Evolutionary conservation across 345 rosid genomes (phyloP), one percentile per base, ranked within the genome.

Genomic region (Arabidopsis suecica): DNA sequence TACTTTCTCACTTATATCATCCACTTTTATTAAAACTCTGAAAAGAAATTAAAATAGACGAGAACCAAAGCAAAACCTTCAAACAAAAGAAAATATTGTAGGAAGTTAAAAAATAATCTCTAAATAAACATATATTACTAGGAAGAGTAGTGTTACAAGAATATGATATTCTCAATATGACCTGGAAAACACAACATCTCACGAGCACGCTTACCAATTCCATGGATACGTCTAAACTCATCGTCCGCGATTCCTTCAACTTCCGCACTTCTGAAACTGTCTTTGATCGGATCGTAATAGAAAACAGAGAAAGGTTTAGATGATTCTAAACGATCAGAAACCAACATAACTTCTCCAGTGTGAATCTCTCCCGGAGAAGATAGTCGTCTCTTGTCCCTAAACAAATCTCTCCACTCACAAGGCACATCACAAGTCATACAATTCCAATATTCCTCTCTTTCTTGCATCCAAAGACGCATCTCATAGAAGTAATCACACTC

Each of bases 81-180:
- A 28, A 28, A 28, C 30, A 28, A 28, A 28, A 28, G 30, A 28
- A 28, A 3, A 1, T 28, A 28, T 28, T 28, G 30, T 28, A 28
- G 30, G 30, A 28, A 28, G 30, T 28, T 28, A 28, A 28, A 28
- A 28, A 28, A 2, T 28, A 28, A 28, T 28, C 32, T 28, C 32
- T 28, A 28, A 28, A 28, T 28, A 28, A 28, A 28, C 32, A 28
- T 28, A 28, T 20, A 28, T 28, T 28, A 28, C 32, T 28, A 28
- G 32, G 32, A 28, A 28, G 32, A 28, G 4, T 28, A 28, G 32
- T 28, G 32, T 28, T 28, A 28, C 32, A 54, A 68, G 16, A 3
- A 68, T 25, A 6, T 40, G 16, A 68, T 32, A 16, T 69, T 69
- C 64, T 69, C 73, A 69, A 56, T 7, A 33, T 42, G 25, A 69